Evolutionary conservation across 768 basidiomycete species (phyloP).

Genomic region (Postia placenta): DNA sequence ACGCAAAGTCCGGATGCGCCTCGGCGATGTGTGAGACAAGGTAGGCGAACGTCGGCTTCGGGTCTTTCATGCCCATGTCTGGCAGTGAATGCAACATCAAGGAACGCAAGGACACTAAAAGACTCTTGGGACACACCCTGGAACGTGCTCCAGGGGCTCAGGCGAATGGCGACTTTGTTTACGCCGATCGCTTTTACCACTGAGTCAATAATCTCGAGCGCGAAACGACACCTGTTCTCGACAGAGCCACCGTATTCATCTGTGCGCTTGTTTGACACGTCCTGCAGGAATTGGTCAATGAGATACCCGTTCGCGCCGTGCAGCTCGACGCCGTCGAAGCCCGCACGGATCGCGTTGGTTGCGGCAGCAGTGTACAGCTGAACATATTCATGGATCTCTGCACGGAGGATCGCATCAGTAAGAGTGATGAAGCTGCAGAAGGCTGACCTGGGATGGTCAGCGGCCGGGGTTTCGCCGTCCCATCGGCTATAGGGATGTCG

Average conservation of each 20-base stretch:
- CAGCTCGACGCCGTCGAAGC: too few species aligned
- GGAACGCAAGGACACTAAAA: not conserved
- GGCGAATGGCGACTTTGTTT: constrained; percentile 33
- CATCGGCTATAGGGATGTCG: too few species aligned
- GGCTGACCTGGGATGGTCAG: too few species aligned
- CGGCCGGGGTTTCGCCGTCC: too few species aligned
- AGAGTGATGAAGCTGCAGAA: too few species aligned
- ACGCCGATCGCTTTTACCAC: constrained; percentile 35
- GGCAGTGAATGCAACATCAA: constrained; percentile 7
- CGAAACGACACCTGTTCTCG: constrained; percentile 40
- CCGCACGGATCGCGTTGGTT: constrained; percentile 21
- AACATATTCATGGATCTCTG: constrained; percentile 2
- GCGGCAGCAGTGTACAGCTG: constrained; percentile 17
- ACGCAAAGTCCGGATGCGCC: constrained; percentile 33
- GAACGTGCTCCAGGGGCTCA: constrained; percentile 27
- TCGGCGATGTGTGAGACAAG: constrained; percentile 35
- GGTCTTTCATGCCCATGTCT: constrained; percentile 45
- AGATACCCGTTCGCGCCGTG: too few species aligned
- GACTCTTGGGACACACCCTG: too few species aligned
- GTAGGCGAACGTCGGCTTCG: too few species aligned
- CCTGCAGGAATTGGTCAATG: constrained; percentile 33
- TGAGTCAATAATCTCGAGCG: constrained; percentile 35
- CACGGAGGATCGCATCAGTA: too few species aligned
- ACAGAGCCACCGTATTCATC: too few species aligned
- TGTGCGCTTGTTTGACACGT: constrained; percentile 30